Base-by-base conservation (phyloP, 2,329 filamentous ascomycete genomes). In the Zelopaecilomyces penicillatus region DNA sequence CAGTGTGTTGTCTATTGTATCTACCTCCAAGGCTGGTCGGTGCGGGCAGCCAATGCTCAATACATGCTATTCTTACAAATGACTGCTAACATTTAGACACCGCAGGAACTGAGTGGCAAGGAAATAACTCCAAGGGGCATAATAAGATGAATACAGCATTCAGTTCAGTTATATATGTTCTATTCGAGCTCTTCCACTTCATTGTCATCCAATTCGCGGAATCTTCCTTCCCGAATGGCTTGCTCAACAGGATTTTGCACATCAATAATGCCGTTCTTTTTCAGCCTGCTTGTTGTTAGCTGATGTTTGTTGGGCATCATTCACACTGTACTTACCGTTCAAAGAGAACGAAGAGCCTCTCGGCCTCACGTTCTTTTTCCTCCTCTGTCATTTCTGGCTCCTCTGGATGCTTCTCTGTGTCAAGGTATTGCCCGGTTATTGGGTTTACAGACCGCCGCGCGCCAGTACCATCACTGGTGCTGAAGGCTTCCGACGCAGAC, bases 321-420 rank as follows among this genome's bases (percentile, higher is more conserved):
- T 31, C 5, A 6, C 12, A 1, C 9, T 4, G 34, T 11, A 52
- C 67, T 50, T 67, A 85, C 83, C 86, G 76, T 65, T 96, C 89
- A 65, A 96, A 96, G 3, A 96, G 68, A 9, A 95, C 88, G 66
- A 94, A 96, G 1, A 96, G 65, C 45, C 81, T 78, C 64, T 96
- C 91, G 0, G 90, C 91, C 60, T 98, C 93, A 46, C 86, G 74
- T 63, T 95, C 87, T 63, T 91, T 96, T 67, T 97, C 91, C 52
- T 90, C 89, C 39, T 86, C 72, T 0, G 85, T 93, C 91, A 97
- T 95, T 40, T 85, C 79, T 2, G 80, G 79, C 8, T 70, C 63
- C 4, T 79, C 67, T 5, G 78, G 69, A 5, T 69, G 65, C 43
- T 71, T 74, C 63, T 91, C 85, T 33, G 71, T 73, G 52, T 88